Evolutionary conservation across 495 filamentous ascomycete genomes (phyloP).

Genomic region (Glarea lozoyensis): DNA sequence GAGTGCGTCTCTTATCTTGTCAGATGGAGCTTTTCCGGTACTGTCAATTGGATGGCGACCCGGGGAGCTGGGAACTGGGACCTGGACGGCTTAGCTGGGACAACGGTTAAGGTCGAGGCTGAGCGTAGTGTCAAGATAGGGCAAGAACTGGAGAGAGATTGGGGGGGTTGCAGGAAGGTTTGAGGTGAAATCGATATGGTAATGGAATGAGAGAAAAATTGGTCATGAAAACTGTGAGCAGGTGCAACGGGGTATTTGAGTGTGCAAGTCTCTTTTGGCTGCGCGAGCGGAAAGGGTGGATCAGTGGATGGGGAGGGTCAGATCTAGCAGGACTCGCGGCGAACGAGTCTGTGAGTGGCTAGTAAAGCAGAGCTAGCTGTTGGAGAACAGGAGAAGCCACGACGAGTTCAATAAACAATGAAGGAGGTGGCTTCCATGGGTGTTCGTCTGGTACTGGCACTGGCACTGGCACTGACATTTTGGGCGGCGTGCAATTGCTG

Average conservation of each 20-base stretch:
- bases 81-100: constrained; percentile 12
- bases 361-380: too few relatives aligned
- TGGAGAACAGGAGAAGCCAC: too few relatives aligned
- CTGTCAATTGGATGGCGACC: background rate
- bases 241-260: constrained; percentile 17
- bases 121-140: too few relatives aligned
- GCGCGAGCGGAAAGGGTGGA: constrained; percentile 6
- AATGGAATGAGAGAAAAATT: constrained; percentile 15
- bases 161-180: background rate
- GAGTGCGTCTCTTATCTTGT: constrained; percentile 10
- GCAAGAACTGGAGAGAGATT: background rate
- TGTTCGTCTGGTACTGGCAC: too few relatives aligned
- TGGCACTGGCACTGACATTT: too few relatives aligned
- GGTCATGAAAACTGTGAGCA: constrained; percentile 14
- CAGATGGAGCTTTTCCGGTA: constrained; percentile 9
- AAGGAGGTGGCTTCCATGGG: too few relatives aligned
- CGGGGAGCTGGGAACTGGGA: constrained; percentile 6
- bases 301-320: background rate
- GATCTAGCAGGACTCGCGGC: background rate
- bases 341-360: too few relatives aligned
- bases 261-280: constrained; percentile 6
- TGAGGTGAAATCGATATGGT: constrained; percentile 11
- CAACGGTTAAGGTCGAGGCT: constrained; percentile 13
- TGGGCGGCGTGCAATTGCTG: too few relatives aligned
- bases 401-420: too few relatives aligned